Percentiles rank a stretch among this genome's conserved stretches.
Conservation (phyloP, 2,329 filamentous ascomycete species). For the Fusarium zealandicum region DNA sequence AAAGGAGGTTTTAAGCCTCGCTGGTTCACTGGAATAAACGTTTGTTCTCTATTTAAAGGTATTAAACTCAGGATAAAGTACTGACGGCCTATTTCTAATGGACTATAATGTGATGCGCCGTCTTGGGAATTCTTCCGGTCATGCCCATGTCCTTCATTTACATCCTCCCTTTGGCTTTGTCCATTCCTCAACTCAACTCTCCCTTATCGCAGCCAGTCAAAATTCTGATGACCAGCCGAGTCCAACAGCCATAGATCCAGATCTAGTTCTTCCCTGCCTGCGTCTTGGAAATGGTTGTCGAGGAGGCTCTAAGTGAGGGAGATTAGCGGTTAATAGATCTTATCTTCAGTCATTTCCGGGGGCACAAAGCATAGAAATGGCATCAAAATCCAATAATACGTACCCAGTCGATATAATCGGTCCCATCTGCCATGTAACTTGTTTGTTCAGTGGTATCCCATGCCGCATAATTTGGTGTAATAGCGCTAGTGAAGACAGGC, state of each 20-base stretch:
- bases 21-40: too few species aligned
- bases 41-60: too few species aligned
- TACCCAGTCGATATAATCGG: conserved; percentile 37
- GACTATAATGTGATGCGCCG: too few species aligned
- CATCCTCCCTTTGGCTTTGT: too few species aligned
- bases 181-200: too few species aligned
- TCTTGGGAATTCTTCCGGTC: too few species aligned
- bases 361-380: too few species aligned
- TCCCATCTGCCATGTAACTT: conserved; percentile 6
- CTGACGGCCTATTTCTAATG: too few species aligned
- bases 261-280: conserved; percentile 7
- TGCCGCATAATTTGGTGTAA: too few species aligned
- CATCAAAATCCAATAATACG: not conserved
- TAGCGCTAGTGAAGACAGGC: not conserved
- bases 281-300: conserved; percentile 24
- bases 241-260: conserved; percentile 26
- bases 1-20: conserved; percentile 9
- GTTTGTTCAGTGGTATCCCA: not conserved
- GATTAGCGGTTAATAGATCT: not conserved
- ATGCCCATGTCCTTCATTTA: too few species aligned
- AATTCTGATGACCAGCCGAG: not conserved
- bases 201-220: too few species aligned
- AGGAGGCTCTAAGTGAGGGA: not conserved
- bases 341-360: not conserved
- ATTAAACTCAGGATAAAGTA: too few species aligned